phyloP scores from a whole-genome alignment of 75 land plant genomes.

The Pseudotsuga menziesii region DNA sequence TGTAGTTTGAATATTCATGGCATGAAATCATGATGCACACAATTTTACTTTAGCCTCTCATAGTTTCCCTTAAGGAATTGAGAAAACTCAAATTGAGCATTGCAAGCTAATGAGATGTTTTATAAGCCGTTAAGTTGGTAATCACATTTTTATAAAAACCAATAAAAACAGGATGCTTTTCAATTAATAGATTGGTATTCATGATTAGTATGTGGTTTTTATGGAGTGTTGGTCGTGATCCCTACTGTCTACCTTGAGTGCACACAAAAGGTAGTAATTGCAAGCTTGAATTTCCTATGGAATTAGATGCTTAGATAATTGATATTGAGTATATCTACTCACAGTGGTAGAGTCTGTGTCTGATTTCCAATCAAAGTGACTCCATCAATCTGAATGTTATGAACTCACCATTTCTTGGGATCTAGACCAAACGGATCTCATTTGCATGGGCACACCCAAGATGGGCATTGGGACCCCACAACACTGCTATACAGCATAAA shows the following conservation, averaged over 20 bases:
- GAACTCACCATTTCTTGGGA: too few relatives aligned
- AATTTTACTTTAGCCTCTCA: too few relatives aligned
- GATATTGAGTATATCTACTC: neutral
- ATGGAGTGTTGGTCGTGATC: neutral
- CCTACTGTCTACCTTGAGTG: neutral
- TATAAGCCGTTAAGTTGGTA: neutral
- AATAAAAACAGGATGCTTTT: neutral
- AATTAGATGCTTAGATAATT: neutral
- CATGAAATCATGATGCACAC: too few relatives aligned
- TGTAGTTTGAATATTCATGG: neutral
- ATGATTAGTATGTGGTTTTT: neutral
- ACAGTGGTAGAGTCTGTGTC: neutral
- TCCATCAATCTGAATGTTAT: too few relatives aligned
- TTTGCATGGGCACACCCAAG: neutral
- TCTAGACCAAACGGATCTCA: too few relatives aligned
- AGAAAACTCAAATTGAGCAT: too few relatives aligned
- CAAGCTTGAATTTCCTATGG: neutral
- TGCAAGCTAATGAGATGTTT: neutral
- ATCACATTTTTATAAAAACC: neutral
- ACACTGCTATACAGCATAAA: neutral
- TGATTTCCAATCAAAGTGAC: neutral
- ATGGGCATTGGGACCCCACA: too few relatives aligned
- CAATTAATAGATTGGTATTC: neutral
- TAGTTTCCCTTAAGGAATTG: too few relatives aligned
- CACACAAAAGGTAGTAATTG: neutral